Percentiles rank a stretch among this genome's conserved stretches.
phyloP scores from a whole-genome alignment of 768 basidiomycete genomes.

The Suillus subluteus region DNA sequence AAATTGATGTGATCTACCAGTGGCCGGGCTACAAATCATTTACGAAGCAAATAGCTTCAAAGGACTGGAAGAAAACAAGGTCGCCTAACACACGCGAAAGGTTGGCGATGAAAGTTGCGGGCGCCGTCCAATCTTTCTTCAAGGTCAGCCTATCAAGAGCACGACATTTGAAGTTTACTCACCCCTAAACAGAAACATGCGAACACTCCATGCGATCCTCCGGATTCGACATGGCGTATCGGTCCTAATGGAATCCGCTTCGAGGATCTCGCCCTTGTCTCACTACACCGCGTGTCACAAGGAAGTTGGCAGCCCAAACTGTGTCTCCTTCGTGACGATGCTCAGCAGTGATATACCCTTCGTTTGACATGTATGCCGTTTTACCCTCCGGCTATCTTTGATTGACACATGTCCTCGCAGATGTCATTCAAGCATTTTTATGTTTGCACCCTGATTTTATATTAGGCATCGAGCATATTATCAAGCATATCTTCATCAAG shows the following conservation, averaged over 20 bases:
- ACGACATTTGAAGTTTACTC: slow-evolving; percentile 11
- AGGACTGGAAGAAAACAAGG: slow-evolving; percentile 74
- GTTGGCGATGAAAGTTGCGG: slow-evolving; percentile 75
- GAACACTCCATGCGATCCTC: slow-evolving; percentile 15
- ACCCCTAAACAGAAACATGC: slow-evolving; percentile 21
- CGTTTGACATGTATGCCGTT: background rate
- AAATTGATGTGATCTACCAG: slow-evolving; percentile 38
- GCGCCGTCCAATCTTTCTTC: slow-evolving; percentile 69
- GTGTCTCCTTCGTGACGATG: slow-evolving; percentile 40
- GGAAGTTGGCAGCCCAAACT: slow-evolving; percentile 82
- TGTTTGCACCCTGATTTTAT: background rate
- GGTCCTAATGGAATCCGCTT: slow-evolving; percentile 29
- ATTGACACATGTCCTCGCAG: background rate
- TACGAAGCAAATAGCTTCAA: slow-evolving; percentile 77
- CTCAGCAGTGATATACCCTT: background rate
- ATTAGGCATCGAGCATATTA: background rate
- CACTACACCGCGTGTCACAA: slow-evolving; percentile 76
- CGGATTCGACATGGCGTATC: slow-evolving; percentile 24
- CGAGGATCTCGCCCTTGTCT: slow-evolving; percentile 55
- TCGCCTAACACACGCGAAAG: slow-evolving; percentile 75
- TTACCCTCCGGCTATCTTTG: background rate
- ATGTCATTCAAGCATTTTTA: background rate
- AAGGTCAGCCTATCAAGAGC: slow-evolving; percentile 38
- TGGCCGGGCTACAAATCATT: slow-evolving; percentile 81
- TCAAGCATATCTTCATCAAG: background rate